A percentile compares a stretch with the other conserved stretches of the same genome.
These are phyloP conservation scores for Globisporangium megalacanthum DNA, from an alignment of 352 stramenopile species.

Conservation along the genomic window DNA sequence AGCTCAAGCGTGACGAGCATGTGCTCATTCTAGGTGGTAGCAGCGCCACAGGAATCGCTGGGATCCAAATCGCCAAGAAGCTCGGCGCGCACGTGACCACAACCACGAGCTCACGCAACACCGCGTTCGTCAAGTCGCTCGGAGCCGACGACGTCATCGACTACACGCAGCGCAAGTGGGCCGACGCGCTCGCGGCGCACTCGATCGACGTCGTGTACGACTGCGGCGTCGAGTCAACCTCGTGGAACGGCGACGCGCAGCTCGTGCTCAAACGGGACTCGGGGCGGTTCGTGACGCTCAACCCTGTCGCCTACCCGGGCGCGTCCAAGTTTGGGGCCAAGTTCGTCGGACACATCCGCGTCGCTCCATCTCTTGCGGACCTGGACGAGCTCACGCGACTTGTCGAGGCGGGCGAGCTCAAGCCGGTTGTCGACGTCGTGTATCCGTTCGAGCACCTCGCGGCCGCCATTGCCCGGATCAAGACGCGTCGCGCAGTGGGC, in stretches of 20 bases:
- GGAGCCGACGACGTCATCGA: slow-evolving; percentile 52
- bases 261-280: slow-evolving; percentile 23
- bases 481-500: too few species aligned
- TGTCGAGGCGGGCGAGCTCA: background rate
- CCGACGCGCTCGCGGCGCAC: slow-evolving; percentile 24
- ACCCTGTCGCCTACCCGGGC: too few species aligned
- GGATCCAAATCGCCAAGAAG: slow-evolving; percentile 51
- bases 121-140: slow-evolving; percentile 9
- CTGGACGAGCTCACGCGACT: background rate
- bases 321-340: too few species aligned
- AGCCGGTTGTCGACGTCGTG: background rate
- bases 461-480: too few species aligned
- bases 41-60: slow-evolving; percentile 50
- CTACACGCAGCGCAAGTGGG: slow-evolving; percentile 38
- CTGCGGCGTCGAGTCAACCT: slow-evolving; percentile 23
- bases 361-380: too few species aligned
- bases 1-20: slow-evolving; percentile 13
- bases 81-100: slow-evolving; percentile 34
- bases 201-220: slow-evolving; percentile 36
- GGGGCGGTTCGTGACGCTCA: background rate
- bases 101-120: background rate
- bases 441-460: slow-evolving; percentile 1
- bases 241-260: slow-evolving; percentile 28
- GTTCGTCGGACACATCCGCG: too few species aligned
- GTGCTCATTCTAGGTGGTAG: slow-evolving; percentile 60